Evolutionary conservation across 805 yeast species (phyloP).

Genomic region (Ogataea ramenticola): DNA sequence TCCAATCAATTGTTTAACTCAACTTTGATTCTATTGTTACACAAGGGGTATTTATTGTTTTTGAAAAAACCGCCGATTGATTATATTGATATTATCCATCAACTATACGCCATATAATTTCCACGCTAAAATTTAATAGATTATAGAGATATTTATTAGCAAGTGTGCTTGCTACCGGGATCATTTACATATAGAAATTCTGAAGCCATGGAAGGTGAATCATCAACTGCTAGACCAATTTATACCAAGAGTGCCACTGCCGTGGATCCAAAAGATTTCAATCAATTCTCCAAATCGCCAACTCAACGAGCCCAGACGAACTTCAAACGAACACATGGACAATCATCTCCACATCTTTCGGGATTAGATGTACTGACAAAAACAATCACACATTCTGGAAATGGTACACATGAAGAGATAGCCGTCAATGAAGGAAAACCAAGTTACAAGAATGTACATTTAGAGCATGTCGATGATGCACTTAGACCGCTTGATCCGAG

Average conservation of each 20-base stretch:
- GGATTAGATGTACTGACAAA: conserved; percentile 11
- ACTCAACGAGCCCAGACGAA: too few species aligned
- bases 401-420: conserved; percentile 8
- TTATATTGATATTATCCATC: too few species aligned
- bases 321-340: too few species aligned
- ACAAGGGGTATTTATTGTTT: too few species aligned
- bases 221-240: not conserved
- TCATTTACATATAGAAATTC: too few species aligned
- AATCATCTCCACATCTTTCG: conserved; percentile 2
- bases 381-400: conserved; percentile 19
- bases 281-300: not conserved
- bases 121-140: too few species aligned
- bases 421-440: conserved; percentile 3
- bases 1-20: too few species aligned
- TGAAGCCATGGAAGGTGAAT: not conserved
- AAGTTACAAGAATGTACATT: conserved; percentile 18
- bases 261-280: not conserved
- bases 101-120: too few species aligned
- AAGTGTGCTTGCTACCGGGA: too few species aligned
- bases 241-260: not conserved
- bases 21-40: too few species aligned
- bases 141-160: too few species aligned
- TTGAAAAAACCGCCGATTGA: too few species aligned
- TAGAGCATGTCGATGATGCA: conserved; percentile 8
- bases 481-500: conserved; percentile 17